A percentile compares a stretch with the other conserved stretches of the same genome.
Evolutionary conservation across 208 protist species (phyloP).

Genomic region (Trypanosoma scelopori): DNA sequence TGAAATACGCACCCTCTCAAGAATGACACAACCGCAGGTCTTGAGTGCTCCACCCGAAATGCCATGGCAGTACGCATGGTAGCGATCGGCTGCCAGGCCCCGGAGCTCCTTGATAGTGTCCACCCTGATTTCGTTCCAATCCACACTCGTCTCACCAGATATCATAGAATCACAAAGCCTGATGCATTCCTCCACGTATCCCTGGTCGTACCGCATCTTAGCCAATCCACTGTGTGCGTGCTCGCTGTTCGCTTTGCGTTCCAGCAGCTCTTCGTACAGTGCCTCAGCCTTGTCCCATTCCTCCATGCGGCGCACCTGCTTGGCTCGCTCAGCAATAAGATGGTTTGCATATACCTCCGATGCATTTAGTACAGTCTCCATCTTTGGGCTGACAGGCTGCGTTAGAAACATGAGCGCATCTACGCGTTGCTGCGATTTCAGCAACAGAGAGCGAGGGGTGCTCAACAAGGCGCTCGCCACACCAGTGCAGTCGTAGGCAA

Average conservation of each 20-base stretch:
- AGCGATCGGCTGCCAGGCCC: constrained; percentile 4
- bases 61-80: constrained; percentile 23
- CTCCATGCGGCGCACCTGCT: constrained; percentile 8
- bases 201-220: constrained; percentile 26
- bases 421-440: constrained; percentile 16
- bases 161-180: constrained; percentile 25
- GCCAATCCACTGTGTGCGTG: constrained; percentile 15
- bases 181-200: constrained; percentile 23
- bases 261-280: constrained; percentile 15
- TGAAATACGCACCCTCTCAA: constrained; percentile 20
- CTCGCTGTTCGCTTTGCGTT: constrained; percentile 17
- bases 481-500: constrained; percentile 19
- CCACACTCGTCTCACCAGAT: constrained; percentile 13
- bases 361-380: constrained; percentile 22
- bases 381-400: background rate
- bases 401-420: constrained; percentile 25
- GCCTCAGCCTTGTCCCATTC: constrained; percentile 9
- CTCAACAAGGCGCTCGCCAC: constrained; percentile 21
- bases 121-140: constrained; percentile 22
- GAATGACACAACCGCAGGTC: constrained; percentile 25
- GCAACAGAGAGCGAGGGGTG: constrained; percentile 13
- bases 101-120: constrained; percentile 15
- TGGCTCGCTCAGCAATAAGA: constrained; percentile 26
- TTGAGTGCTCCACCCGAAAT: constrained; percentile 9
- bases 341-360: constrained; percentile 23